Evolutionary conservation across 306 rosid genomes (phyloP).

Genomic region (Quercus berberidifolia): DNA sequence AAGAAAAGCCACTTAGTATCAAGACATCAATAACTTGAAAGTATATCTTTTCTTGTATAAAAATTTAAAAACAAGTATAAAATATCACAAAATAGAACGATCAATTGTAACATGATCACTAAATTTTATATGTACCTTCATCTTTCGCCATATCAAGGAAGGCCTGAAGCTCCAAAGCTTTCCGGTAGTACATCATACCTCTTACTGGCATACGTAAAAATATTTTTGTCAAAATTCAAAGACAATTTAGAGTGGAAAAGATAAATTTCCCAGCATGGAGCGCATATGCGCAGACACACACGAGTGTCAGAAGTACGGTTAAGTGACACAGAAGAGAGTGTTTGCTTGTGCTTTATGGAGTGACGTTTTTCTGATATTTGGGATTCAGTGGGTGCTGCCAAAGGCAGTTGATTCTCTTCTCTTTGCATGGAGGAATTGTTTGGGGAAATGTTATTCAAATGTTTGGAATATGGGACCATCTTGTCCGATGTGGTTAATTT

Average conservation of each 20-base stretch:
- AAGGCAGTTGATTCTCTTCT: too few relatives aligned
- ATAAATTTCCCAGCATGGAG: not conserved
- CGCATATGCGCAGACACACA: not conserved
- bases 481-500: too few relatives aligned
- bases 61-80: not conserved
- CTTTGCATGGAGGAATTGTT: too few relatives aligned
- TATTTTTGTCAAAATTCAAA: slow-evolving; percentile 16
- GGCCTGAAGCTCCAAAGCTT: slow-evolving; percentile 97
- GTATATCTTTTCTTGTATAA: not conserved
- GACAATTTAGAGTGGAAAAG: not conserved
- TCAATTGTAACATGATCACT: not conserved
- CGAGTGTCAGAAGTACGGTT: not conserved
- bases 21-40: not conserved
- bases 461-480: too few relatives aligned
- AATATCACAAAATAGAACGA: not conserved
- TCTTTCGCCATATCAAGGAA: slow-evolving; percentile 96
- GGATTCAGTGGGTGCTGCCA: too few relatives aligned
- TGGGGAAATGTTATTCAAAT: too few relatives aligned
- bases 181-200: slow-evolving; percentile 97
- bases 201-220: slow-evolving; percentile 50
- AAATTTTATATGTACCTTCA: slow-evolving; percentile 50
- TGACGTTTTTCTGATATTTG: too few relatives aligned
- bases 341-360: too few relatives aligned
- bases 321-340: too few relatives aligned
- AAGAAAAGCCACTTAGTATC: not conserved